Percentiles rank a stretch among this genome's conserved stretches.
phyloP scores from a whole-genome alignment of 1,284 basidiomycete genomes.

The Trametes versicolor region DNA sequence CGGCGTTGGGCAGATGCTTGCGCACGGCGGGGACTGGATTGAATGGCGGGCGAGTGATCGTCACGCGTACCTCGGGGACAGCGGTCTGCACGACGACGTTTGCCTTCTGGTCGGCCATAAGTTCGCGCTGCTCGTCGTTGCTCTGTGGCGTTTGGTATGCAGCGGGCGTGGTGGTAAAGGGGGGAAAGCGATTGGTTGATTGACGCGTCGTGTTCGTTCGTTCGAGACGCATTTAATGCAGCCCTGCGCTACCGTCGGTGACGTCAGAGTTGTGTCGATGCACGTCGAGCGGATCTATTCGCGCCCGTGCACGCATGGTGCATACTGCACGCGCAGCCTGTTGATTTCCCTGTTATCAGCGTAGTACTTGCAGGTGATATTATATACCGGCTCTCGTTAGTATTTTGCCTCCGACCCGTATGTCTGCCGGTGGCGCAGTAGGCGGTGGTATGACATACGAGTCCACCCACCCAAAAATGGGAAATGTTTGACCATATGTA shows the following conservation, averaged over 20 bases:
- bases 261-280: constrained; percentile 12
- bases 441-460: no score
- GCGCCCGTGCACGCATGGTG: neutral
- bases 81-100: constrained; percentile 25
- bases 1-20: constrained; percentile 31
- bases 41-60: constrained; percentile 32
- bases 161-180: constrained; percentile 6
- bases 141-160: neutral
- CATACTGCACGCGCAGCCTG: neutral
- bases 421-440: no score
- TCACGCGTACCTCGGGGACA: constrained; percentile 30
- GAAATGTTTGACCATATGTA: no score
- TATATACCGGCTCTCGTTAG: no score
- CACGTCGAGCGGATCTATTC: neutral
- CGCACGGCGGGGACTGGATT: constrained; percentile 27
- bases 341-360: no score
- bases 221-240: neutral
- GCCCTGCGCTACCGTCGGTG: neutral
- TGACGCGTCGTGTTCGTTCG: neutral
- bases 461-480: no score
- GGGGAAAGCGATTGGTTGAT: constrained; percentile 5
- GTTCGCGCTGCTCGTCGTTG: neutral
- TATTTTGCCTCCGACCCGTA: no score
- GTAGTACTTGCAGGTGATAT: no score
- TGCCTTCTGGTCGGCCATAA: constrained; percentile 14